Conservation (phyloP, 2,329 filamentous ascomycete genomes). For the Xylariomycetidae sp. region DNA sequence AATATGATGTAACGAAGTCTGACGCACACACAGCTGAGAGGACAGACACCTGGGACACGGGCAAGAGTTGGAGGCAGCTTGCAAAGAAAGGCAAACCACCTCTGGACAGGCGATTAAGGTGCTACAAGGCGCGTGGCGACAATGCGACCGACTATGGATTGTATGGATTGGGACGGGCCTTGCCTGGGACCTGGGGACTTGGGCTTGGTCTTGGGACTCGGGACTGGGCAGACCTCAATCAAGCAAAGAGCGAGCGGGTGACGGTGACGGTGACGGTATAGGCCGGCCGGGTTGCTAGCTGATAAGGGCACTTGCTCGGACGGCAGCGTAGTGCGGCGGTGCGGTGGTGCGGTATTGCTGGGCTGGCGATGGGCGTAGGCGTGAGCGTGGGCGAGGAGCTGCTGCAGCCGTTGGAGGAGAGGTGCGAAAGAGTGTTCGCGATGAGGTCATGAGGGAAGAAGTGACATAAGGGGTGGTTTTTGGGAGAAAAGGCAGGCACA, state of each 20-base stretch:
- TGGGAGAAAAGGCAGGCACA: constrained; percentile 29
- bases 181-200: no score
- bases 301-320: no score
- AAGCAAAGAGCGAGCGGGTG: constrained; percentile 5
- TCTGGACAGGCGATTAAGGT: constrained; percentile 12
- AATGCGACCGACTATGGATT: constrained; percentile 3
- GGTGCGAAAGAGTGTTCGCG: constrained; percentile 25
- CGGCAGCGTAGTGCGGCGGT: constrained; percentile 2
- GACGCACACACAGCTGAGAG: constrained; percentile 15
- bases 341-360: constrained; percentile 11
- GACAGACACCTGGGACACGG: no score
- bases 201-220: no score
- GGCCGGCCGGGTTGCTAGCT: neutral
- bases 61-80: constrained; percentile 29
- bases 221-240: constrained; percentile 14
- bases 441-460: constrained; percentile 34
- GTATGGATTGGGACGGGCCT: constrained; percentile 11
- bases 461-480: constrained; percentile 33
- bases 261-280: neutral
- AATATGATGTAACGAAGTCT: constrained; percentile 31
- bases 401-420: constrained; percentile 15
- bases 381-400: no score
- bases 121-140: constrained; percentile 14
- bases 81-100: constrained; percentile 28
- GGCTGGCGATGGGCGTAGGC: no score